Evolutionary conservation across 148 eudicot species (phyloP).

Genomic region (Silene conica): DNA sequence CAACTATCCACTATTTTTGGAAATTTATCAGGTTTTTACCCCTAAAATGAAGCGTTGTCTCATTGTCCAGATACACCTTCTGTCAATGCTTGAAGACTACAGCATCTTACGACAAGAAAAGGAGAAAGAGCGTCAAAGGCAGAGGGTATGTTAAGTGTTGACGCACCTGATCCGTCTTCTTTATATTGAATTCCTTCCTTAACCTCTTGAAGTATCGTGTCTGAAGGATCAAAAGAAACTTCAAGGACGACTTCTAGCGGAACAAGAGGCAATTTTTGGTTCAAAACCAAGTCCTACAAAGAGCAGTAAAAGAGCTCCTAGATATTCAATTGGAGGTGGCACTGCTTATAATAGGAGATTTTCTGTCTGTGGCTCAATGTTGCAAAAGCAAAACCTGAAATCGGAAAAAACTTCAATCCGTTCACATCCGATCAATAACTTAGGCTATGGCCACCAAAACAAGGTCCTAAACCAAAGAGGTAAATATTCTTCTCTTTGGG

Average conservation of each 20-base stretch:
- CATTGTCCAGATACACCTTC: slow-evolving; percentile 46
- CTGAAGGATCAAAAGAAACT: slow-evolving; percentile 73
- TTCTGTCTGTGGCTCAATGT: slow-evolving; percentile 45
- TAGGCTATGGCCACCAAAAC: too few relatives aligned
- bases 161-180: background rate
- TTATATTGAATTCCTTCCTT: background rate
- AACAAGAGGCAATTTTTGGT: slow-evolving; percentile 76
- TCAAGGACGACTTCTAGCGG: slow-evolving; percentile 65
- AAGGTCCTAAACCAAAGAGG: too few relatives aligned
- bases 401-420: slow-evolving; percentile 30
- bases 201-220: slow-evolving; percentile 1
- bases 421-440: slow-evolving; percentile 34
- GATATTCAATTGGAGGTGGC: slow-evolving; percentile 37
- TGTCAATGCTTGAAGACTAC: slow-evolving; percentile 70
- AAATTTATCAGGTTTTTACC: too few relatives aligned
- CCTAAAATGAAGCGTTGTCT: background rate
- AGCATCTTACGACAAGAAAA: slow-evolving; percentile 55
- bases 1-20: too few relatives aligned
- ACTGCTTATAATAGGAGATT: slow-evolving; percentile 35
- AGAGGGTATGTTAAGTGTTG: slow-evolving; percentile 38
- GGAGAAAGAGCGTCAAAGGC: slow-evolving; percentile 67
- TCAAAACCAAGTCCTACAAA: slow-evolving; percentile 84
- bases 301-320: slow-evolving; percentile 50
- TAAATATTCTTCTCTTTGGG: too few relatives aligned
- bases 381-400: slow-evolving; percentile 38